Conservation (phyloP, 805 yeast genomes). For the Myxozyma vanderwaltii region DNA sequence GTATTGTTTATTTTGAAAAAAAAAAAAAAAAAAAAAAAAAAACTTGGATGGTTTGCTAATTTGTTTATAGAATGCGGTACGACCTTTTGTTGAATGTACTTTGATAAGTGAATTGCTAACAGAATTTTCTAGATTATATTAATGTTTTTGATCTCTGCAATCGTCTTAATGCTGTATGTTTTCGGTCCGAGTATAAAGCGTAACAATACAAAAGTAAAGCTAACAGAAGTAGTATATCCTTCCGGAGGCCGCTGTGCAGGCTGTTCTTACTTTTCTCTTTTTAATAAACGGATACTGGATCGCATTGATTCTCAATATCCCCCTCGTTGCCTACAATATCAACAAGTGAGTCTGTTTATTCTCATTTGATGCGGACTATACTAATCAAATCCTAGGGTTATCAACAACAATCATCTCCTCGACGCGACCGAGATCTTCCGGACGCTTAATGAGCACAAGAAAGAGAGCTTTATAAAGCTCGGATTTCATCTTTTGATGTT, state of each 20-base stretch:
- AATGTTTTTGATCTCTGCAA: constrained; percentile 96
- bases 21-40: too few relatives aligned
- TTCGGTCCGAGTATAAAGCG: too few relatives aligned
- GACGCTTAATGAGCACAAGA: constrained; percentile 88
- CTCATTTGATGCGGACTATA: not conserved
- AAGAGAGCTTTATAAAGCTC: constrained; percentile 84
- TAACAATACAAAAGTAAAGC: too few relatives aligned
- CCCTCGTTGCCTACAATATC: constrained; percentile 79
- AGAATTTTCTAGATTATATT: constrained; percentile 85
- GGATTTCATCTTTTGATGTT: constrained; percentile 90
- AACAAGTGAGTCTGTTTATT: constrained; percentile 53
- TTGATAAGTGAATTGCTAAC: too few relatives aligned
- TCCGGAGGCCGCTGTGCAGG: constrained; percentile 89
- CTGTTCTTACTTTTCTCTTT: constrained; percentile 65
- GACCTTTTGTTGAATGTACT: not conserved
- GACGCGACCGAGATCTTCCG: constrained; percentile 98
- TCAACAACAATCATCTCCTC: constrained; percentile 77
- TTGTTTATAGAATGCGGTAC: constrained; percentile 35
- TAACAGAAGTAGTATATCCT: constrained; percentile 56
- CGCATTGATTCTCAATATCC: constrained; percentile 77
- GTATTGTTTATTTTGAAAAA: constrained; percentile 18
- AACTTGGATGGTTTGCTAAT: too few relatives aligned
- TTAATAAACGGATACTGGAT: constrained; percentile 91
- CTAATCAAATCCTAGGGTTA: constrained; percentile 40
- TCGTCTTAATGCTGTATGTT: constrained; percentile 64